These are phyloP conservation scores for Priceomyces carsonii DNA, from an alignment of 805 yeast genomes.

Conservation along the genomic window DNA sequence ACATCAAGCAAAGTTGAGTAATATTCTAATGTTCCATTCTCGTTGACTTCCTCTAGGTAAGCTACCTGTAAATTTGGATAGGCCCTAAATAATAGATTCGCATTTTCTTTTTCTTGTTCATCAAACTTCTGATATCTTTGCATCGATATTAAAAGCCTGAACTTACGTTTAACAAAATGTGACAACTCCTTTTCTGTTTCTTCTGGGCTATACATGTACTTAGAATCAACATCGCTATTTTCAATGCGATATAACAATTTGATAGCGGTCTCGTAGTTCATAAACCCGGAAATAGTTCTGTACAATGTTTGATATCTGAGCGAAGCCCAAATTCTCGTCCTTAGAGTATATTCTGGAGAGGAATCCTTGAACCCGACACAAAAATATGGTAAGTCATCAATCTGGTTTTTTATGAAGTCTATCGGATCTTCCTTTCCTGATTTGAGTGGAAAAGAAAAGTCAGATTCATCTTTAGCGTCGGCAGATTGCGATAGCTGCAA, in stretches of 20 bases:
- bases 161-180: conserved; percentile 70
- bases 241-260: conserved; percentile 69
- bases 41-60: conserved; percentile 47
- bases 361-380: conserved; percentile 73
- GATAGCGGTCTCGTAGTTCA: conserved; percentile 75
- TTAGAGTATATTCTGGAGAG: conserved; percentile 57
- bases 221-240: conserved; percentile 46
- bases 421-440: conserved; percentile 11
- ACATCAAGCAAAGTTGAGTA: conserved; percentile 62
- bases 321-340: conserved; percentile 89
- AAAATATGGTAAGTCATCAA: conserved; percentile 67
- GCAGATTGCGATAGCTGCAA: conserved; percentile 12
- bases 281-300: conserved; percentile 81
- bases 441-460: conserved; percentile 4
- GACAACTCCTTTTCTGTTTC: conserved; percentile 23
- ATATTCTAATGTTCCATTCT: conserved; percentile 14
- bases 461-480: conserved; percentile 5
- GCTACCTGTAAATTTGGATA: conserved; percentile 68
- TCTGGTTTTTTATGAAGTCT: conserved; percentile 35
- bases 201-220: conserved; percentile 1
- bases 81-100: conserved; percentile 64
- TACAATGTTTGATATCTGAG: conserved; percentile 80
- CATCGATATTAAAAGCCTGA: conserved; percentile 81
- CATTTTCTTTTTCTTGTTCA: conserved; percentile 65
- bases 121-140: conserved; percentile 73